A percentile compares a stretch with the other conserved stretches of the same genome.
phyloP scores from a whole-genome alignment of 2,329 filamentous ascomycete genomes.

The Hypoxylon sp. region DNA sequence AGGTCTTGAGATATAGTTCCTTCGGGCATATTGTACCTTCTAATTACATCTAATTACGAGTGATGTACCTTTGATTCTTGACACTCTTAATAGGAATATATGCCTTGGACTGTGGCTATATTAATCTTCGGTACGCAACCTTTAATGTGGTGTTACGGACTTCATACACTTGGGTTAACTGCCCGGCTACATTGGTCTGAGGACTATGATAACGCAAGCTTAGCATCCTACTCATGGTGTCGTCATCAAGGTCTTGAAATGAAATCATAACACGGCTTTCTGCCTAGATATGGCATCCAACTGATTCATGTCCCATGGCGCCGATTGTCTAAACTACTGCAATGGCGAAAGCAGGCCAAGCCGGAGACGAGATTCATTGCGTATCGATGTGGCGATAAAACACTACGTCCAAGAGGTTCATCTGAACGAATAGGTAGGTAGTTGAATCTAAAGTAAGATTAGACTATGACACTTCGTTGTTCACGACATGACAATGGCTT shows the following conservation, averaged over 20 bases:
- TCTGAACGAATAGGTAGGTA: neutral
- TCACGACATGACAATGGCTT: no score
- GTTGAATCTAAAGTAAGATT: no score
- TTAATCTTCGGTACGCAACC: neutral
- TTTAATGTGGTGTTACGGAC: neutral
- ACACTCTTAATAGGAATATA: neutral
- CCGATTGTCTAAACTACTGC: neutral
- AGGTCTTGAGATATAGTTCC: no score
- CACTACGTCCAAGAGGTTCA: neutral
- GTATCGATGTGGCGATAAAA: conserved; percentile 13
- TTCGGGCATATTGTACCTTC: no score
- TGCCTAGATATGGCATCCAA: neutral
- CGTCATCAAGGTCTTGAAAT: neutral
- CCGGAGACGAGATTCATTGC: neutral
- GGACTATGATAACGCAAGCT: neutral
- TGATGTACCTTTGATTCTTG: neutral
- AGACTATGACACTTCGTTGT: no score
- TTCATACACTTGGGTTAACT: neutral
- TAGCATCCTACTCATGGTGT: neutral
- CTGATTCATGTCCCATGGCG: neutral
- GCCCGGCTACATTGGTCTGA: neutral
- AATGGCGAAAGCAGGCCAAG: conserved; percentile 5
- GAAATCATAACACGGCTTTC: neutral
- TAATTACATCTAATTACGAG: no score
- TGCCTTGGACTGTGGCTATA: neutral